Base-by-base conservation (phyloP, 805 yeast genomes). In the Komagataella mondaviorum region DNA sequence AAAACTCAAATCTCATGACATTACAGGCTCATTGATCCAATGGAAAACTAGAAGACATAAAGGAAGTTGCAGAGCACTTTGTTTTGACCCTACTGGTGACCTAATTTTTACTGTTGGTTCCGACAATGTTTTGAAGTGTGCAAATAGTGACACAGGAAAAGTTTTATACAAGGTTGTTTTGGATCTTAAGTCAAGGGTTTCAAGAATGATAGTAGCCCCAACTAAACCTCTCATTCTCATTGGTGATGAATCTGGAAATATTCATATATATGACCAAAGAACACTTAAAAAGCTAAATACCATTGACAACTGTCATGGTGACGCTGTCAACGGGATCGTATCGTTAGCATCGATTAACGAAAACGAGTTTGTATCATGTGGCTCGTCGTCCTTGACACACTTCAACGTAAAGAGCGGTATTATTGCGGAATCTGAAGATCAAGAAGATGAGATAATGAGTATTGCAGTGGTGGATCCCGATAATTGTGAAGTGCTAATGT, bases 21-120 rank as follows among this genome's bases (percentile, higher is more conserved):
- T 17, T 23, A 55, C 50, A 22, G 54, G 55, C 46, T 20, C 53
- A 3, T n/a, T 55, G 6, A 48, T 23, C 30, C 47, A 65, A 1
- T 91, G 99, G 99, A 78, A 83, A 51, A 90, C 97, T 0, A 86
- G 79, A 59, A 76, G 98, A 62, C 98, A 91, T 62, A 89, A 88
- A 63, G 90, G 88, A 1, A 83, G 95, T 56, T 88, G 95, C 54
- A 70, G 99, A 46, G 78, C 85, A 3, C 68, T 87, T 2, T 69
- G 78, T 6, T 82, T 88, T 63, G 86, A 81, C 54, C 77, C 80
- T 44, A 70, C 75, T 1, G 88, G 88, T 2, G 73, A 75, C 30
- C 64, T 65, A 52, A 51, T 89, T 0, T 86, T 71, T 59, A 74
- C 95, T 0, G 79, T 81, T 17, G 98, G 98, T 0, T 76, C 85